Evolutionary conservation across 257 asterid genomes (phyloP).

Genomic region (Fraxinus americana): DNA sequence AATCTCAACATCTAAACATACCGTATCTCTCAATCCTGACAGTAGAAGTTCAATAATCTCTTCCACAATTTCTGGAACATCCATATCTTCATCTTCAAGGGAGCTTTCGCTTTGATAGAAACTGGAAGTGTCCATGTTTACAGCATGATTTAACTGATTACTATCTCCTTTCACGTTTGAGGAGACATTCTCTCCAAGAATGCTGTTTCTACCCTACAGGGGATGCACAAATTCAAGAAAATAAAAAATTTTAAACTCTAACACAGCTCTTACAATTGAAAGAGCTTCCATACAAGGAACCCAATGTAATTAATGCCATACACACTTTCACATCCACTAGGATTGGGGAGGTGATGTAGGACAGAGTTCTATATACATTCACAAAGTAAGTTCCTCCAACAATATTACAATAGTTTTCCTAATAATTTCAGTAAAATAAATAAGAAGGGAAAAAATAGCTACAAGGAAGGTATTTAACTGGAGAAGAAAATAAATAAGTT

Average conservation of each 20-base stretch:
- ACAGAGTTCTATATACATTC: neutral
- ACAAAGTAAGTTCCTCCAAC: slow-evolving; percentile 1
- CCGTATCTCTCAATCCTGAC: slow-evolving; percentile 90
- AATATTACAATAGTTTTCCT: neutral
- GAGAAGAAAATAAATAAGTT: neutral
- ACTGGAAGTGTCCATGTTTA: slow-evolving; percentile 34
- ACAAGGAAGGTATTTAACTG: neutral
- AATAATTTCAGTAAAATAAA: slow-evolving; percentile 5
- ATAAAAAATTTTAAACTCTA: slow-evolving; percentile 14
- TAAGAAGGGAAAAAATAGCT: neutral
- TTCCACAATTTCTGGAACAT: slow-evolving; percentile 87
- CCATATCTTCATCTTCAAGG: slow-evolving; percentile 79
- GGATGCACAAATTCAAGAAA: slow-evolving; percentile 25
- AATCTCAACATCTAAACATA: slow-evolving; percentile 51
- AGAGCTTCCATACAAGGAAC: slow-evolving; percentile 20
- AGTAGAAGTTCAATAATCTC: slow-evolving; percentile 77
- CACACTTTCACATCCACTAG: slow-evolving; percentile 7
- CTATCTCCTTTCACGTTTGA: slow-evolving; percentile 32
- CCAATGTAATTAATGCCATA: neutral
- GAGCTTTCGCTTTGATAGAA: slow-evolving; percentile 45
- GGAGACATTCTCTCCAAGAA: slow-evolving; percentile 60
- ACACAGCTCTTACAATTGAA: slow-evolving; percentile 18
- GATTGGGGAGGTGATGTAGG: slow-evolving; percentile 13
- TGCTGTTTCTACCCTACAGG: slow-evolving; percentile 63
- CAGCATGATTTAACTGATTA: slow-evolving; percentile 36